Percentiles rank a stretch among this genome's conserved stretches.
phyloP scores from a whole-genome alignment of 768 basidiomycete species.

The Phlebiopsis flavidoalba region DNA sequence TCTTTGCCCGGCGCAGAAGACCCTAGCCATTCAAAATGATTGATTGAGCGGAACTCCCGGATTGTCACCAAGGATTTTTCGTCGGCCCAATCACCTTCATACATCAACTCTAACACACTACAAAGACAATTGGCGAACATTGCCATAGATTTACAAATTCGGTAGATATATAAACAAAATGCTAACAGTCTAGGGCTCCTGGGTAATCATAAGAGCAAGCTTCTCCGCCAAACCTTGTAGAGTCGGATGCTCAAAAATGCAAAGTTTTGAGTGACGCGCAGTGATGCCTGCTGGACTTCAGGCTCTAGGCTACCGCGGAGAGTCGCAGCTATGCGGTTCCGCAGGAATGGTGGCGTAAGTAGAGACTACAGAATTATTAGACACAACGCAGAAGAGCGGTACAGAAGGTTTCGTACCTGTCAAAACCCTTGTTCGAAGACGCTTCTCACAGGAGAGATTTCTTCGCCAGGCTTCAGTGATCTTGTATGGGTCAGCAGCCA shows the following conservation, averaged over 20 bases:
- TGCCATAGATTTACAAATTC: too few species aligned
- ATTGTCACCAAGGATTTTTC: too few species aligned
- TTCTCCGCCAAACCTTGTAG: background rate
- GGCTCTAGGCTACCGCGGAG: background rate
- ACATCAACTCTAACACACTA: too few species aligned
- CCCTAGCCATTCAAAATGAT: too few species aligned
- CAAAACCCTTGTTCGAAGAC: slow-evolving; percentile 32
- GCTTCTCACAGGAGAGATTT: slow-evolving; percentile 7
- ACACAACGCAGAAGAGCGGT: too few species aligned
- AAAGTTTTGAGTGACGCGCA: slow-evolving; percentile 6
- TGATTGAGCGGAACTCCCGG: too few species aligned
- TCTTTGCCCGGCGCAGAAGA: too few species aligned
- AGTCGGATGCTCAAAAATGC: slow-evolving; percentile 8
- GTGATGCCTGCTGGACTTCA: background rate
- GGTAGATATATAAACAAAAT: too few species aligned
- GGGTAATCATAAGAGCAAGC: background rate
- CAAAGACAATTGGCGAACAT: too few species aligned
- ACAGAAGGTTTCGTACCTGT: slow-evolving; percentile 22
- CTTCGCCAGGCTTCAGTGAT: background rate
- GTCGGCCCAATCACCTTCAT: too few species aligned
- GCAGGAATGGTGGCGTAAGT: slow-evolving; percentile 13
- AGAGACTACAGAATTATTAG: background rate
- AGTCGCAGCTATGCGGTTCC: slow-evolving; percentile 11
- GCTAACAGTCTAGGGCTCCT: background rate
- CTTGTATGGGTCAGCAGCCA: slow-evolving; percentile 12